Evolutionary conservation across 352 stramenopile genomes (phyloP), one percentile per base, ranked within the genome.

Genomic region (Globisporangium cystogenes): DNA sequence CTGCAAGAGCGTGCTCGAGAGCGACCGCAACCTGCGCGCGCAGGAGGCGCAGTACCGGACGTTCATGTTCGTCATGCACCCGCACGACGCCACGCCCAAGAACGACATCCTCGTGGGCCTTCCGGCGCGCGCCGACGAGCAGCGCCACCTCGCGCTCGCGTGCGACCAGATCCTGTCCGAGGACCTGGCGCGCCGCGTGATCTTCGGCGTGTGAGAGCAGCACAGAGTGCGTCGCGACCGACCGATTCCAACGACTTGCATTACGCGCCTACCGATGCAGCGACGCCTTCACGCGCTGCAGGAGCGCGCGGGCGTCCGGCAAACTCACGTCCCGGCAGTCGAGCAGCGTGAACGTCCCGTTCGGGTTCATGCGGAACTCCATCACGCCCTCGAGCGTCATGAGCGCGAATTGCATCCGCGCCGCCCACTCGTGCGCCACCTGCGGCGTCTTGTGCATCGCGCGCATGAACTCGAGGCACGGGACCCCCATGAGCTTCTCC

Each of bases 371-470:
- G 24, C 65, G 70, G 55, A 84, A 78, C 15, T 57, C 69, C 81
- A 93, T 90, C 36, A 91, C 61, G 21, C 83, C 83, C 55, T 93
- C 77, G 53, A 93, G 70, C 16, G 70, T 88, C 78, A 90, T 90
- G 23, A 93, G 74, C 48, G 64, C 60, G 55, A 90, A 81, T 48
- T 93, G 83, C 83, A 93, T 93, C 29, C 65, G 72, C 21, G 81
- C 76, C 0, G 79, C 81, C 71, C 81, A 89, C 14, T 57, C 42
- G 41, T 87, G 76, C 0, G 76, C 83, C 16, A 88, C 64, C 29
- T 64, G 45, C 1, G 76, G 65, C 7, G 76, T 82, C 12, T 65
- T 65, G 45, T 87, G 65, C 83, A 93, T 92, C 24, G 79, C 77
- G 42, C 72, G 55, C 48, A 82, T 48, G 54, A 93, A 93, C 48